Base-by-base conservation (phyloP, 208 protist genomes). In the Spongospora subterranea region DNA sequence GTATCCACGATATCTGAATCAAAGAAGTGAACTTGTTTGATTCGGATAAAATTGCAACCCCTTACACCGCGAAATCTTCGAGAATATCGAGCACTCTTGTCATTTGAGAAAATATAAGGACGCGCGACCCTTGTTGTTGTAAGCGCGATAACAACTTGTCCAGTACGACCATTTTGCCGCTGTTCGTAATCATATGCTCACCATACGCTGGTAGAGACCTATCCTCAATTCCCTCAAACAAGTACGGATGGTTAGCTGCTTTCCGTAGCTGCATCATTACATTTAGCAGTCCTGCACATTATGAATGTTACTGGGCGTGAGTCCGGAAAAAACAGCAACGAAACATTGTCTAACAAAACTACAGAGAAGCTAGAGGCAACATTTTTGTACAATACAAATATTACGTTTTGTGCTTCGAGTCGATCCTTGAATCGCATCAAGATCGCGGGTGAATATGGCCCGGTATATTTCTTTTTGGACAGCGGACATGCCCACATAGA, bases 31-130 rank as follows among this genome's bases (percentile, higher is more conserved):
- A 20, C 50, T 1, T 89, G 43, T 88, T n/a, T 66, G 29, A 50
- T 20, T 24, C n/a, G 45, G 64, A 50, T 66, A 90, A 50, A 38
- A 60, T 17, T 38, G 65, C 1, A 46, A 66, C 1, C 46, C 92
- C 66, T 50, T 77, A 89, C 38, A 38, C 39, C 46, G 54, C 88
- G 91, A 92, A 95, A 88, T 94, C 93, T 54, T 95, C 93, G 71
- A 95, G 91, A 45, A 95, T 94, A 89, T 95, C 93, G 6, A 95
- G 88, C 90, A 94, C 88, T 54, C 88, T 38, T 50, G 93, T 91
- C 92, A 99, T 98, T 93, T 99, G 98, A 11, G 96, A 98, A 93
- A 99, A 99, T 77, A 99, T 98, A 40, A 99, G 95, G 0, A 99
- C 98, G 88, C 98, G 96, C 89, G 97, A 96, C 39, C 96, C 95